Evolutionary conservation across 257 asterid species (phyloP).

Genomic region (Petrea volubilis): DNA sequence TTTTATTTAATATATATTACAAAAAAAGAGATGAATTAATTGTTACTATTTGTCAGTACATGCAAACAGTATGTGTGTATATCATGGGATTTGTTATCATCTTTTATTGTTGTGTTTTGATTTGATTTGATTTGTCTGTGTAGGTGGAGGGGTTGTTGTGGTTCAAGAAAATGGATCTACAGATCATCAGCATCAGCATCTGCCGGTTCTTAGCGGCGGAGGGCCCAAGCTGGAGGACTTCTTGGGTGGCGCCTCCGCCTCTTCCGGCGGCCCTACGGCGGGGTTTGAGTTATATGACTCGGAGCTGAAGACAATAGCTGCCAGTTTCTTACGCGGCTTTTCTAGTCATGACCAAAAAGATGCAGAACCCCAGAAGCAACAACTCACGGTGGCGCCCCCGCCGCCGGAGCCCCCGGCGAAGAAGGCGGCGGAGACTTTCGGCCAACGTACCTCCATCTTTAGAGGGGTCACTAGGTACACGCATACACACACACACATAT

Average conservation of each 20-base stretch:
- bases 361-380: conserved; percentile 31
- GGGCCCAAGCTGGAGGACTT: conserved; percentile 78
- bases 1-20: neutral
- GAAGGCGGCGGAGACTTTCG: conserved; percentile 66
- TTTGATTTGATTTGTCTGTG: neutral
- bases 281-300: conserved; percentile 48
- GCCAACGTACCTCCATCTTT: conserved; percentile 83
- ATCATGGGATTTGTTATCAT: conserved; percentile 6
- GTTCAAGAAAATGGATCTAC: conserved; percentile 32
- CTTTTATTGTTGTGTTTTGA: neutral
- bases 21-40: neutral
- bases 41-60: conserved; percentile 28
- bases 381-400: conserved; percentile 30
- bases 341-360: conserved; percentile 20
- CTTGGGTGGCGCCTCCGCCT: conserved; percentile 47
- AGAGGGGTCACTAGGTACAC: conserved; percentile 77
- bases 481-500: neutral
- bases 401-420: conserved; percentile 45
- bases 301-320: conserved; percentile 61
- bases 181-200: conserved; percentile 12
- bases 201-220: conserved; percentile 20
- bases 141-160: conserved; percentile 25
- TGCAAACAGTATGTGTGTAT: neutral
- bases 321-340: conserved; percentile 57
- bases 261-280: conserved; percentile 18